phyloP scores from a whole-genome alignment of 139 green algal genomes.

The Pleodorina starrii region DNA sequence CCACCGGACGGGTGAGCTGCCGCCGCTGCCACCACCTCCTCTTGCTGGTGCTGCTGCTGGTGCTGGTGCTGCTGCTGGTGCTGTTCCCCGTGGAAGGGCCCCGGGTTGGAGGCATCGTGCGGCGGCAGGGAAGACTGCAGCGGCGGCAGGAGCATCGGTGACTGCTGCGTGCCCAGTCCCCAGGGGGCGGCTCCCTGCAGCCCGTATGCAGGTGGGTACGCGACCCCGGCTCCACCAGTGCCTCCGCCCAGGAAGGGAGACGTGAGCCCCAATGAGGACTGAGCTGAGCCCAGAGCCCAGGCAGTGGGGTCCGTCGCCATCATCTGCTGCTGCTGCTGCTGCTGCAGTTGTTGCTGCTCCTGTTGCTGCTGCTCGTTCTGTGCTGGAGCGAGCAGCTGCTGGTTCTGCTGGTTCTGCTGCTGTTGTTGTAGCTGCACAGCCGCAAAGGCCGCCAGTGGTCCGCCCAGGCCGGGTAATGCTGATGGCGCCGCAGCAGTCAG shows the following conservation, averaged over 20 bases:
- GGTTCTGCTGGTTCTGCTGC: background rate
- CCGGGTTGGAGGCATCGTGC: background rate
- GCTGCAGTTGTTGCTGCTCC: background rate
- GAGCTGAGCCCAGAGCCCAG: background rate
- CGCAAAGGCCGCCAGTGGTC: background rate
- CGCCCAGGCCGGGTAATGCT: background rate
- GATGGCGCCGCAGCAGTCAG: background rate
- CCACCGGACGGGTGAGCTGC: background rate
- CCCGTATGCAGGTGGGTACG: background rate
- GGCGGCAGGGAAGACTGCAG: background rate
- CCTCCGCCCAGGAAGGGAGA: no score
- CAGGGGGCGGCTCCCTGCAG: background rate
- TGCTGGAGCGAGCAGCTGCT: background rate
- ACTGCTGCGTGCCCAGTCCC: background rate
- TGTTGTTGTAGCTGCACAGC: background rate
- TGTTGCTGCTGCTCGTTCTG: background rate
- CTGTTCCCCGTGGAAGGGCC: background rate
- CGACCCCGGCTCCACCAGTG: no score
- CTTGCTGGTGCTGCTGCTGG: background rate
- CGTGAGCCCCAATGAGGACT: background rate
- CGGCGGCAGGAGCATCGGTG: background rate
- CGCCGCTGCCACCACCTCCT: background rate
- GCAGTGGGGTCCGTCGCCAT: background rate
- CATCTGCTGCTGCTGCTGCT: slow-evolving; percentile 14
- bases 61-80: background rate